Percentiles rank a stretch among this genome's conserved stretches.
Conservation (phyloP, 768 basidiomycete species). For the Tephrocybe sp. region DNA sequence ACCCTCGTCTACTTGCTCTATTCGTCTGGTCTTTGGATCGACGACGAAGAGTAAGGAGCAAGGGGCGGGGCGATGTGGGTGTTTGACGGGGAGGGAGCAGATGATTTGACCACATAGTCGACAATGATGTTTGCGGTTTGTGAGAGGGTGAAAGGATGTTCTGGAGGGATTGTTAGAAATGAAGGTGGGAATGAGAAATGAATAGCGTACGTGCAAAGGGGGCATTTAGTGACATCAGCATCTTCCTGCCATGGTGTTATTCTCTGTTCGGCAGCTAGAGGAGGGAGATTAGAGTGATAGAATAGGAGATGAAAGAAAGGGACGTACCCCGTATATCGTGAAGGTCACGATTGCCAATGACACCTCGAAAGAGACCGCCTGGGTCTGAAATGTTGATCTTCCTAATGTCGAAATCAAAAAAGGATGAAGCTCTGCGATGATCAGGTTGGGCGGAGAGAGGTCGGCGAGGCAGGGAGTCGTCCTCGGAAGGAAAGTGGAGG, state of each 20-base stretch:
- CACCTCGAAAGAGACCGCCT: slow-evolving; percentile 69
- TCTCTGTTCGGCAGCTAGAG: slow-evolving; percentile 75
- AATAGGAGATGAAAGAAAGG: slow-evolving; percentile 1
- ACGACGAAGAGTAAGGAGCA: slow-evolving; percentile 87
- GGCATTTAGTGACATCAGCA: slow-evolving; percentile 71
- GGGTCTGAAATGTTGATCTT: slow-evolving; percentile 55
- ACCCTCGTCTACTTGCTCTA: slow-evolving; percentile 84
- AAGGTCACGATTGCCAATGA: slow-evolving; percentile 50
- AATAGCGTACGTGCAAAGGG: slow-evolving; percentile 72
- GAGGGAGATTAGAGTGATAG: neutral
- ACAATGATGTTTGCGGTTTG: slow-evolving; percentile 96
- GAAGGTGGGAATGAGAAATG: neutral
- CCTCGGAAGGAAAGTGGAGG: slow-evolving; percentile 58
- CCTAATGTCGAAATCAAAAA: slow-evolving; percentile 74
- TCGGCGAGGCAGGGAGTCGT: neutral
- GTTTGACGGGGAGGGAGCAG: slow-evolving; percentile 83
- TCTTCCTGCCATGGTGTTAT: slow-evolving; percentile 98
- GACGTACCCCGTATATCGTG: slow-evolving; percentile 64
- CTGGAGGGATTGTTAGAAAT: slow-evolving; percentile 25
- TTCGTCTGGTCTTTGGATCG: slow-evolving; percentile 72
- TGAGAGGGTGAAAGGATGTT: slow-evolving; percentile 81
- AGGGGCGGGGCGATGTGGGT: slow-evolving; percentile 58
- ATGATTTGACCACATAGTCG: slow-evolving; percentile 91
- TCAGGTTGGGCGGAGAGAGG: neutral
- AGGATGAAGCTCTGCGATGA: slow-evolving; percentile 48